These are phyloP conservation scores for Mediolabrus comicus DNA, from an alignment of 108 stramenopile species.

Conservation along the genomic window DNA sequence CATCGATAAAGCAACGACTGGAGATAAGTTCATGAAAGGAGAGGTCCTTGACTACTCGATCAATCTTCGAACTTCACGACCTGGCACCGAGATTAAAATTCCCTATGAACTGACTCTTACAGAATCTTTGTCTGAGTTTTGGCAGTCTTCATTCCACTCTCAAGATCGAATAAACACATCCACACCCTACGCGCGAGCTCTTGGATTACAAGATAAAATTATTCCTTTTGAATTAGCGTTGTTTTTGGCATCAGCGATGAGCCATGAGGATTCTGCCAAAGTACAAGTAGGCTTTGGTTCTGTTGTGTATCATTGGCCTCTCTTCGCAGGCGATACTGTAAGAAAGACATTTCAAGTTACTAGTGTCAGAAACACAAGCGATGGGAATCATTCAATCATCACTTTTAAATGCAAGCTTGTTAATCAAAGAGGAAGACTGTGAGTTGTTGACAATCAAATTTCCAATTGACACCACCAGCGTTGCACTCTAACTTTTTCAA, in stretches of 20 bases:
- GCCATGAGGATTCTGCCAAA: conserved; percentile 85
- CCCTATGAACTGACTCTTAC: conserved; percentile 85
- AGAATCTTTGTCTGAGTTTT: conserved; percentile 70
- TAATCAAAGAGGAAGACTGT: conserved; percentile 77
- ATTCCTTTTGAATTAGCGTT: conserved; percentile 71
- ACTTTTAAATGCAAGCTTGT: conserved; percentile 74
- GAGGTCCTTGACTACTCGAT: conserved; percentile 65
- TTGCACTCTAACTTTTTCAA: too few relatives aligned
- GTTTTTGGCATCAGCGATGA: conserved; percentile 78
- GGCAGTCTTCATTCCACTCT: conserved; percentile 82
- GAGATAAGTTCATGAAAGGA: conserved; percentile 10
- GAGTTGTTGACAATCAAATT: too few relatives aligned
- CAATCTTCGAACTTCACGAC: conserved; percentile 55
- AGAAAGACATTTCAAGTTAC: conserved; percentile 73
- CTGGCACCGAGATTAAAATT: conserved; percentile 64
- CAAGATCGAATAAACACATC: conserved; percentile 87
- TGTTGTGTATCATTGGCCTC: conserved; percentile 81
- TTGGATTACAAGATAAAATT: conserved; percentile 85
- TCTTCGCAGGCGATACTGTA: conserved; percentile 86
- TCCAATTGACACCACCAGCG: too few relatives aligned
- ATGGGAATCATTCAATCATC: conserved; percentile 74
- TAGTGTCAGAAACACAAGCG: conserved; percentile 69
- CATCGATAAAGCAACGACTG: too few relatives aligned
- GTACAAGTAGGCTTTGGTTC: conserved; percentile 81
- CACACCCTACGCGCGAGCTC: conserved; percentile 79